These are phyloP conservation scores for Mycena venus DNA, from an alignment of 768 basidiomycete genomes.

Conservation along the genomic window DNA sequence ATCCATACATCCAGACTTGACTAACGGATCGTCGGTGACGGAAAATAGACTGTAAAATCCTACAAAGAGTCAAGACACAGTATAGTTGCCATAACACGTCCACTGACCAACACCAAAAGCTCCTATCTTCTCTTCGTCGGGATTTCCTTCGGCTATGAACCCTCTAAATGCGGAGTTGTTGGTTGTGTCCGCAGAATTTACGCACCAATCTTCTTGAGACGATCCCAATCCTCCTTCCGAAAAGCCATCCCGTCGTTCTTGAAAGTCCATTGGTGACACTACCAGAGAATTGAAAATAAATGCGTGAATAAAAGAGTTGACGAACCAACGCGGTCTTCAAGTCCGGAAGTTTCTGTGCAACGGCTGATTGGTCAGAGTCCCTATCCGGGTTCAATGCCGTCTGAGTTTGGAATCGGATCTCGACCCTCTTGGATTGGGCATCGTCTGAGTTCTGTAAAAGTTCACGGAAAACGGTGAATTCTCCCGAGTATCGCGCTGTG, in stretches of 20 bases:
- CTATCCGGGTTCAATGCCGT: constrained; percentile 51
- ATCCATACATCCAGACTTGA: constrained; percentile 78
- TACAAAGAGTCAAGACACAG: constrained; percentile 33
- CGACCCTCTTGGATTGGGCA: constrained; percentile 79
- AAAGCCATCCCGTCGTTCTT: constrained; percentile 91
- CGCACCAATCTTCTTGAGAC: constrained; percentile 90
- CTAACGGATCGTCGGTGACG: constrained; percentile 86
- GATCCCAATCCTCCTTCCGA: constrained; percentile 87
- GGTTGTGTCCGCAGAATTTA: background rate
- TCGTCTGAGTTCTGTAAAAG: constrained; percentile 97
- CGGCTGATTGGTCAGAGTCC: constrained; percentile 13
- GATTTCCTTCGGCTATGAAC: constrained; percentile 86
- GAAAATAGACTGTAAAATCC: constrained; percentile 88
- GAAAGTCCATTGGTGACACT: constrained; percentile 89
- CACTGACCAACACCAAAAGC: constrained; percentile 74
- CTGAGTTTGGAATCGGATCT: constrained; percentile 85
- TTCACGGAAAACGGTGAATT: constrained; percentile 89
- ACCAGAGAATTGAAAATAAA: background rate
- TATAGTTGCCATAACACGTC: too few relatives aligned
- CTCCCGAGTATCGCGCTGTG: constrained; percentile 96
- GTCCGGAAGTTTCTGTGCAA: constrained; percentile 61
- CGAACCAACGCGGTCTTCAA: constrained; percentile 73
- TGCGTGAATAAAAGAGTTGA: constrained; percentile 3
- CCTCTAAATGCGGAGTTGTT: background rate
- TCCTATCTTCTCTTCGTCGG: constrained; percentile 94